Conservation (phyloP, 805 yeast genomes). For the Ogataea zsoltii region DNA sequence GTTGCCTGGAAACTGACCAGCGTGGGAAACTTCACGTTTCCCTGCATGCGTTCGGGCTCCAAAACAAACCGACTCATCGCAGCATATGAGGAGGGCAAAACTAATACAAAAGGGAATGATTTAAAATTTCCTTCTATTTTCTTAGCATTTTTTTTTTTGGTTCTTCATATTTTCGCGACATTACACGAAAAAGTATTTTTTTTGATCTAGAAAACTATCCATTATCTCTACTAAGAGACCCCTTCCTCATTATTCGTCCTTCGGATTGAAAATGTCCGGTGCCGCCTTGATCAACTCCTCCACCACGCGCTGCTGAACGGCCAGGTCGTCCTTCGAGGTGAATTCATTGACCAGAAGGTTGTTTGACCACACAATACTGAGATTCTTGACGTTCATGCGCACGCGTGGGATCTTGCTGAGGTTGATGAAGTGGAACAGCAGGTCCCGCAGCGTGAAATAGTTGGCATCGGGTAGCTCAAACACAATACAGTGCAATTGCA, state of each 20-base stretch:
- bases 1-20: neutral
- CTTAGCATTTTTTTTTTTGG: no score
- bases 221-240: neutral
- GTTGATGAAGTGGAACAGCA: conserved; percentile 71
- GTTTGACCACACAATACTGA: conserved; percentile 96
- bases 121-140: no score
- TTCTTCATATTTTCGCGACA: neutral
- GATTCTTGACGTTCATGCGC: conserved; percentile 77
- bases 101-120: neutral
- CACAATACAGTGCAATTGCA: conserved; percentile 84
- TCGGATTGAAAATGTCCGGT: conserved; percentile 62
- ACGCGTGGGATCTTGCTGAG: conserved; percentile 50
- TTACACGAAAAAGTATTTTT: neutral
- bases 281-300: conserved; percentile 86
- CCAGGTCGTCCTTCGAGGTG: conserved; percentile 51
- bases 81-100: neutral
- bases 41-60: conserved; percentile 1
- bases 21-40: conserved; percentile 1
- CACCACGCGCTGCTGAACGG: conserved; percentile 57
- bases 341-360: conserved; percentile 70
- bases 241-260: conserved; percentile 13
- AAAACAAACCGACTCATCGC: neutral
- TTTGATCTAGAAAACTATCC: no score
- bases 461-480: conserved; percentile 93
- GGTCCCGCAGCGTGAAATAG: conserved; percentile 84